These are phyloP conservation scores for Globisporangium barbulae DNA, from an alignment of 352 stramenopile genomes.

Conservation along the genomic window DNA sequence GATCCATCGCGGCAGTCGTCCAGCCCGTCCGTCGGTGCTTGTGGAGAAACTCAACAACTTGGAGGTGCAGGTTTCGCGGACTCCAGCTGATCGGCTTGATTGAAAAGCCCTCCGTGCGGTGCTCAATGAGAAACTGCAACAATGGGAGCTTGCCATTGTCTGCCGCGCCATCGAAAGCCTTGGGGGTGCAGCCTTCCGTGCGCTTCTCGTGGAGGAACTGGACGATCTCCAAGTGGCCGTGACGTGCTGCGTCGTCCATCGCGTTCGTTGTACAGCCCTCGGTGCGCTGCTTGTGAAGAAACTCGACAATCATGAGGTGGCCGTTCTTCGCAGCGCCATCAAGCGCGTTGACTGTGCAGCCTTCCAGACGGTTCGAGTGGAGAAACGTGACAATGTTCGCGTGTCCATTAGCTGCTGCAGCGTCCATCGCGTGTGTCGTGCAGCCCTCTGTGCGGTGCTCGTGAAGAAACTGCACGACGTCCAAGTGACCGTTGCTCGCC, in stretches of 20 bases:
- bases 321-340: constrained; percentile 13
- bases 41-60: constrained; percentile 10
- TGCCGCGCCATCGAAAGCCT: constrained; percentile 11
- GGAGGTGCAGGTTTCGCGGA: constrained; percentile 9
- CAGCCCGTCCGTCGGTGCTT: constrained; percentile 10
- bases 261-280: constrained; percentile 11
- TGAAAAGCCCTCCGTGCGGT: constrained; percentile 13
- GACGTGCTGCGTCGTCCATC: constrained; percentile 10
- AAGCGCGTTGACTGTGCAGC: constrained; percentile 5
- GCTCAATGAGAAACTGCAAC: constrained; percentile 3
- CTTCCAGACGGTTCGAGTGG: constrained; percentile 7
- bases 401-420: constrained; percentile 4
- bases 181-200: constrained; percentile 9
- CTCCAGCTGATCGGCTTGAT: constrained; percentile 16
- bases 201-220: constrained; percentile 7
- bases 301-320: constrained; percentile 3
- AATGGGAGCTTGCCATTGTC: constrained; percentile 11
- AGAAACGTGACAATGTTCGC: constrained; percentile 3
- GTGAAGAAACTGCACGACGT: constrained; percentile 7
- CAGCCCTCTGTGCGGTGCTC: constrained; percentile 6
- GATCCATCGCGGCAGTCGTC: constrained; percentile 19
- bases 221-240: constrained; percentile 10
- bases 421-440: constrained; percentile 10
- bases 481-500: constrained; percentile 7
- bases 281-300: constrained; percentile 2